phyloP scores from a whole-genome alignment of 1,139 yeast species.

The Hemisphaericaspora subhashii region DNA sequence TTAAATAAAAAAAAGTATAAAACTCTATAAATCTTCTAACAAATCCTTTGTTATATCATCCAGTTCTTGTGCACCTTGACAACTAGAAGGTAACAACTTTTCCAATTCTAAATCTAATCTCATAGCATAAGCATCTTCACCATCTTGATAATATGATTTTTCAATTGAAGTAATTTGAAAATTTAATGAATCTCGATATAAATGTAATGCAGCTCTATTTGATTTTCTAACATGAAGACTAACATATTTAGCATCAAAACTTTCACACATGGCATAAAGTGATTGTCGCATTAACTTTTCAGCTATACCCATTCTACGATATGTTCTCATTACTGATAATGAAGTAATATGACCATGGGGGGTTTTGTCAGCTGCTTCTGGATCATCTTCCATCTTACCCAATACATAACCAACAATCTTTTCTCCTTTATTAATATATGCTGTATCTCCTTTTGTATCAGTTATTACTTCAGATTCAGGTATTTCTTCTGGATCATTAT shows the following conservation, averaged over 20 bases:
- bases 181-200: slow-evolving; percentile 80
- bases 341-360: slow-evolving; percentile 96
- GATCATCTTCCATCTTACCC: slow-evolving; percentile 96
- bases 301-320: slow-evolving; percentile 93
- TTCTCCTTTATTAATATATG: slow-evolving; percentile 66
- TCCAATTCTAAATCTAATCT: slow-evolving; percentile 60
- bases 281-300: slow-evolving; percentile 92
- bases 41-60: slow-evolving; percentile 54
- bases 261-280: slow-evolving; percentile 73
- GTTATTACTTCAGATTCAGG: slow-evolving; percentile 3
- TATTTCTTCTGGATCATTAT: slow-evolving; percentile 32
- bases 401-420: slow-evolving; percentile 91
- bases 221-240: slow-evolving; percentile 92
- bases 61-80: slow-evolving; percentile 20
- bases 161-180: slow-evolving; percentile 84
- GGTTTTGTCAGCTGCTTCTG: slow-evolving; percentile 65
- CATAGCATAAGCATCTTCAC: slow-evolving; percentile 99
- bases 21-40: slow-evolving; percentile 21
- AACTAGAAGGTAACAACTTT: slow-evolving; percentile 56
- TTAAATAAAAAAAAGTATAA: neutral
- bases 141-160: slow-evolving; percentile 89
- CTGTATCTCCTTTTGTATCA: slow-evolving; percentile 52
- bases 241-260: slow-evolving; percentile 79
- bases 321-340: slow-evolving; percentile 90
- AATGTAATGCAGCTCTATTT: slow-evolving; percentile 90